A percentile compares a stretch with the other conserved stretches of the same genome.
These are phyloP conservation scores for Esteya vermicola DNA, from an alignment of 2,329 filamentous ascomycete species.

Conservation along the genomic window DNA sequence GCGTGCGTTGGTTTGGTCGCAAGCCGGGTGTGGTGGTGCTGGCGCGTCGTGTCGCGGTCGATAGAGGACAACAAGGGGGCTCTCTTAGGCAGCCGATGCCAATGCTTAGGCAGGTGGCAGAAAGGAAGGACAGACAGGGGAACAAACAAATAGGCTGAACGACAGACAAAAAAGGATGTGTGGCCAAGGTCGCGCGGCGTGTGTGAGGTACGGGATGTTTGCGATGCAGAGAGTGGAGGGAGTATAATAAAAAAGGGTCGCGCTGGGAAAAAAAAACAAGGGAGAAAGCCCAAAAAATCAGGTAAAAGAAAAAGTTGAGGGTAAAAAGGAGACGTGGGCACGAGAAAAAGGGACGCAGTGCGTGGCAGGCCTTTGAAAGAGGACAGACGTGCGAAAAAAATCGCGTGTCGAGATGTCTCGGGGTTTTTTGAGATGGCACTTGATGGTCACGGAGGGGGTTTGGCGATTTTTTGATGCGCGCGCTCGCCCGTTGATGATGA, in stretches of 20 bases:
- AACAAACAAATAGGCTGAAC: background rate
- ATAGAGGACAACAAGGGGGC: too few species aligned
- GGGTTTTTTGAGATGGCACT: constrained; percentile 38
- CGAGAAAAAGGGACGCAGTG: constrained; percentile 17
- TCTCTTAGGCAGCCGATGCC: too few species aligned
- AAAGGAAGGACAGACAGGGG: background rate
- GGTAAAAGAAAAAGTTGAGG: background rate
- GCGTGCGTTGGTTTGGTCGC: background rate
- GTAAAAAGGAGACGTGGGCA: background rate
- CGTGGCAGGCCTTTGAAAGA: constrained; percentile 18
- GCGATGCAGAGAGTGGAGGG: background rate
- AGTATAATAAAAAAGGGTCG: background rate
- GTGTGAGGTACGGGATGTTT: background rate
- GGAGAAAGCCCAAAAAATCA: background rate
- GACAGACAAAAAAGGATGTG: background rate
- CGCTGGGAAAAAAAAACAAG: constrained; percentile 3
- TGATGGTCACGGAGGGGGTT: constrained; percentile 44
- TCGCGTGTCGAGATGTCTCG: constrained; percentile 38
- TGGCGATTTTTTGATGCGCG: constrained; percentile 47
- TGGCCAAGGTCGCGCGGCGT: background rate
- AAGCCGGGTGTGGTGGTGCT: background rate
- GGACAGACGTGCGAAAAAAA: constrained; percentile 31
- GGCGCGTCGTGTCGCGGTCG: constrained; percentile 6
- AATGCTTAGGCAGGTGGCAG: background rate
- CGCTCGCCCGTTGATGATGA: constrained; percentile 29